Evolutionary conservation across 805 yeast species (phyloP), one percentile per base, ranked within the genome.

Genomic region (Grigorovia yakushimaensis): DNA sequence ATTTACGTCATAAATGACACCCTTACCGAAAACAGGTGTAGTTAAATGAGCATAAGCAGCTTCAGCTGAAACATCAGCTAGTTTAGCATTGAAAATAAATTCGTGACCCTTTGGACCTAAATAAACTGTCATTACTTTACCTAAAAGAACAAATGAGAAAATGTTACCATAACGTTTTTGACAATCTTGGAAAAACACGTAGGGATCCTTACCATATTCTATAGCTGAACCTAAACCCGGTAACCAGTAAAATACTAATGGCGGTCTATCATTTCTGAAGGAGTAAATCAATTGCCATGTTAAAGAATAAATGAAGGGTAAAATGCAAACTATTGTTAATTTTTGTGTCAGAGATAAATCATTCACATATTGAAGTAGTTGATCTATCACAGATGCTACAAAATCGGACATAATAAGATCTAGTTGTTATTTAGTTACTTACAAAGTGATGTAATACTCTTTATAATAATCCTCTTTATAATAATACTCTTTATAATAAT

Each of bases 11-110:
- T 93, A 93, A 46, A 93, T 85, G 47, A 93, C 98, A 60, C 98
- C 98, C 61, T 88, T 81, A 58, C 98, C 98, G 57, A 93, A 93
- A 15, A 88, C 96, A 13, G 98, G 98, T n/a, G 98, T 91, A n/a
- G 98, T 93, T 68, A 93, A 76, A 64, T 89, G 96, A 52, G 82
- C 76, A 71, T 93, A 93, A 38, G 97, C 98, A 43, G 85, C 97
- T 66, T 93, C 98, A 43, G 98, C 98, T 43, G 88, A 82, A 21
- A 89, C 98, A 58, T 88, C 95, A 27, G 81, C 78, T 46, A 84
- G 73, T 68, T 86, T 89, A 40, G 96, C 87, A 67, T 93, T 93
- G 57, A 93, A 79, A 42, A 91, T 88, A 64, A 93, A 89, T 66
- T 93, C 98, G 67, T 93, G 96, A 55, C 98, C 98, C 69, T 86